Base-by-base conservation (phyloP, 495 filamentous ascomycete genomes). In the Penicillium egyptiacum region DNA sequence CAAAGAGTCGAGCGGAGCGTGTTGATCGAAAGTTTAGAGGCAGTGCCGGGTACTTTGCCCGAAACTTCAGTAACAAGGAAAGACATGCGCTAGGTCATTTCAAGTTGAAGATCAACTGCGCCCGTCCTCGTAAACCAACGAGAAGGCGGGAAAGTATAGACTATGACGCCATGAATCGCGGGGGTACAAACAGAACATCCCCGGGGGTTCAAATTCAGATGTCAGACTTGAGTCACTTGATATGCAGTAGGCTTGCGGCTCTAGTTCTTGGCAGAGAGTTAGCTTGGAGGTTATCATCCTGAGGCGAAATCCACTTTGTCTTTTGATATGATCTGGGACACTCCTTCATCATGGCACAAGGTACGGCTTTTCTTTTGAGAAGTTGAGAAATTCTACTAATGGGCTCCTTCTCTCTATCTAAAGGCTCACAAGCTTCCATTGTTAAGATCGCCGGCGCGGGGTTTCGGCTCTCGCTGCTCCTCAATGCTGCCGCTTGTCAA, bases 401-500 rank as follows among this genome's bases (percentile, higher is more conserved):
- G 16, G 16, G 30, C 11, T 12, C 11, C 5, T 20, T 33, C 22
- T 35, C 16, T 49, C 12, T 48, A 16, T 26, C 54, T 43, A n/a
- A 44, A 67, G 66, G 55, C 42, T 58, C 63, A 35, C 64, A 69
- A 25, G 47, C 65, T 43, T 66, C 72, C 19, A 61, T 79, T 40
- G 60, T 70, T 25, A 63, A 62, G 14, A 70, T 75, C 40, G 73
- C 76, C 4, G 74, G 76, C 23, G 70, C 71, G 14, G 76, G 76
- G 33, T 71, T 76, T 43, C 70, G 76, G 22, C 75, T 79, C 8
- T 76, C 76, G 7, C 63, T 78, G 20, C 59, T 77, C 19, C 63
- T 79, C 1, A 77, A 79, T 48, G 75, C 72, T 3, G 76, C 78
- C 6, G 75, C 69, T 37, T 70, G 69, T 43, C 68, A 75, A 51